These are phyloP conservation scores for Dianthus caryophyllus DNA, from an alignment of 148 eudicot genomes.

Conservation along the genomic window DNA sequence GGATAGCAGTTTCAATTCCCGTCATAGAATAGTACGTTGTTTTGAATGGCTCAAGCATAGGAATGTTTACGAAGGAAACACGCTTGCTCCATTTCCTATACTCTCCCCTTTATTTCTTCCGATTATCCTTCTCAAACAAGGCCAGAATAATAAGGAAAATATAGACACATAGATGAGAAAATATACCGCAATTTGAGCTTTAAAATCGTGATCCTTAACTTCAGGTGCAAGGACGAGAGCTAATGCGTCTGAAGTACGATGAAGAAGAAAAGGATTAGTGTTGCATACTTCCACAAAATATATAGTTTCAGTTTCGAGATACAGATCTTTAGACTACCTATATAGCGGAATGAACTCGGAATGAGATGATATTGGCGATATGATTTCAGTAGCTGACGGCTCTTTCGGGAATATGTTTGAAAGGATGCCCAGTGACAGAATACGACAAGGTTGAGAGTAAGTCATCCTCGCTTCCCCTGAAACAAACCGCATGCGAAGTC, in stretches of 20 bases:
- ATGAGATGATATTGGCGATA: conserved; percentile 45
- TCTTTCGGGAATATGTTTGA: conserved; percentile 21
- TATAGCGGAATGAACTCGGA: conserved; percentile 38
- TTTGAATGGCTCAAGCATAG: too few relatives aligned
- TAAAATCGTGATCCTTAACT: conserved; percentile 33
- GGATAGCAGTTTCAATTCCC: too few relatives aligned
- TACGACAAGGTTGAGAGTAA: not conserved
- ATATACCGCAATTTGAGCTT: conserved; percentile 57
- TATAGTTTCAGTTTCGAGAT: conserved; percentile 11
- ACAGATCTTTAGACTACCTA: conserved; percentile 16
- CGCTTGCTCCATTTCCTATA: too few relatives aligned
- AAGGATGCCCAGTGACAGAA: conserved; percentile 41
- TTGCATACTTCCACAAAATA: not conserved
- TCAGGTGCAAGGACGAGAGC: conserved; percentile 31
- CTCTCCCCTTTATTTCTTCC: too few relatives aligned
- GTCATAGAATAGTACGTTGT: too few relatives aligned
- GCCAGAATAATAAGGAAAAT: too few relatives aligned
- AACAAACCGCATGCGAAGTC: not conserved
- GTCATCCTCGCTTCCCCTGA: too few relatives aligned
- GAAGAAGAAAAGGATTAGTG: conserved; percentile 8
- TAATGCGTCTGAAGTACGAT: conserved; percentile 14
- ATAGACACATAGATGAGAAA: too few relatives aligned
- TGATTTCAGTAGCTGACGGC: conserved; percentile 16
- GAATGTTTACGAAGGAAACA: too few relatives aligned
- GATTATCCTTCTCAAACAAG: too few relatives aligned